Evolutionary conservation across 176 grass and related monocot genomes (phyloP), one percentile per base, ranked within the genome.

Genomic region (Tuctoria greenei): DNA sequence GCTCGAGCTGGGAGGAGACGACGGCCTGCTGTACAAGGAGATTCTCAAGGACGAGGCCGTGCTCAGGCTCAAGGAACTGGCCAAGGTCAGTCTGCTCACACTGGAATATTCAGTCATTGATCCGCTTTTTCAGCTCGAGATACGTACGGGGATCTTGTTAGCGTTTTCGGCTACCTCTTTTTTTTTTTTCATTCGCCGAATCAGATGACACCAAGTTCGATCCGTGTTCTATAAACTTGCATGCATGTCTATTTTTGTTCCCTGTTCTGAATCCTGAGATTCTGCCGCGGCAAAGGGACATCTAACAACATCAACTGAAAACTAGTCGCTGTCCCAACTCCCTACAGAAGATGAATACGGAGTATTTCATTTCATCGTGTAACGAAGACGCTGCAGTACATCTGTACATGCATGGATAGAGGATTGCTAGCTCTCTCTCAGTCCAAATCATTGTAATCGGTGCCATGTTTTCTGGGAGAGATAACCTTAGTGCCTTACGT

Each of bases 21-120:
- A 71, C 1, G 81, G 80, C 5, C 2, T 2, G 4, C 85, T 88
- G 69, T 73, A 91, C 78, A 43, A 42, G 41, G 86, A 86, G 79
- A 92, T 97, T 49, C 76, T 92, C 0, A 88, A 86, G 77, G 91
- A 97, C 61, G 88, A 92, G 84, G 83, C 88, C 16, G 84, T 97
- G 56, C 42, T 42, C 13, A 86, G 91, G 83, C 80, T 97, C 41
- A 80, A 82, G 65, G 67, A 97, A 26, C 78, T 97, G 9, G 94
- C 86, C 42, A 86, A 93, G 94, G 91, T 83, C 49, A 60, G 77
- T 9, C 34, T 37, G 61, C 20, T 42, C 23, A 12, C 10, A 9
- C 27, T 0, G 61, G 61, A 6, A 75, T 79, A 62, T 50, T 71
- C 26, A 43, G 38, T 76, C 4, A 7, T 54, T 13, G 49, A 71